phyloP scores from a whole-genome alignment of 306 rosid species.

The Lotus japonicus region DNA sequence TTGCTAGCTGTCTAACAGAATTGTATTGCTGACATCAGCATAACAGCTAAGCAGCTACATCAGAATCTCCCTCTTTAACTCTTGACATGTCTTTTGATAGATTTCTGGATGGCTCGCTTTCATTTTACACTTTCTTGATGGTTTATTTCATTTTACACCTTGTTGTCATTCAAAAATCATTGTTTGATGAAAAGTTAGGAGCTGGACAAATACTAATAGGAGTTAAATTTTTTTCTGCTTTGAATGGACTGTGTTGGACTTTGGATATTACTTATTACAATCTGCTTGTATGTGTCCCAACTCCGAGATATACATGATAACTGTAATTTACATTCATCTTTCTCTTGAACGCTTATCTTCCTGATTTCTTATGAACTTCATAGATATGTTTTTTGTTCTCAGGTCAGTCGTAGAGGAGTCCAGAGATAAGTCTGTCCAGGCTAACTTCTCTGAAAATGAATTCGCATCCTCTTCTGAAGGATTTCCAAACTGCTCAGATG shows the following conservation, averaged over 20 bases:
- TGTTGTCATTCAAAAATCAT: background rate
- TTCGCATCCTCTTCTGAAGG: conserved; percentile 38
- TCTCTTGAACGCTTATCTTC: background rate
- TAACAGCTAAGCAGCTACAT: too few species aligned
- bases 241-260: background rate
- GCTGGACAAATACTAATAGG: background rate
- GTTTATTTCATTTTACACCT: too few species aligned
- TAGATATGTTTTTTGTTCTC: conserved; percentile 16
- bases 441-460: conserved; percentile 37
- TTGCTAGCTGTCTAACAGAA: too few species aligned
- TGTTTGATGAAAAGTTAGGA: background rate
- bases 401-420: conserved; percentile 49
- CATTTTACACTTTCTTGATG: background rate
- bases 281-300: background rate
- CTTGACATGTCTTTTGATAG: background rate
- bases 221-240: background rate
- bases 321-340: conserved; percentile 2
- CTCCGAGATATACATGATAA: background rate
- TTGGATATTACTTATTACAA: background rate
- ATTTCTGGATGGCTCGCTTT: background rate
- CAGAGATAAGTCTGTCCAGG: conserved; percentile 22
- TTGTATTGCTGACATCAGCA: too few species aligned
- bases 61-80: too few species aligned
- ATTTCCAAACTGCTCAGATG: conserved; percentile 34
- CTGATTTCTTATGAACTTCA: conserved; percentile 1